Conservation (phyloP, 495 filamentous ascomycete species). For the Penicillium pancosmium region DNA sequence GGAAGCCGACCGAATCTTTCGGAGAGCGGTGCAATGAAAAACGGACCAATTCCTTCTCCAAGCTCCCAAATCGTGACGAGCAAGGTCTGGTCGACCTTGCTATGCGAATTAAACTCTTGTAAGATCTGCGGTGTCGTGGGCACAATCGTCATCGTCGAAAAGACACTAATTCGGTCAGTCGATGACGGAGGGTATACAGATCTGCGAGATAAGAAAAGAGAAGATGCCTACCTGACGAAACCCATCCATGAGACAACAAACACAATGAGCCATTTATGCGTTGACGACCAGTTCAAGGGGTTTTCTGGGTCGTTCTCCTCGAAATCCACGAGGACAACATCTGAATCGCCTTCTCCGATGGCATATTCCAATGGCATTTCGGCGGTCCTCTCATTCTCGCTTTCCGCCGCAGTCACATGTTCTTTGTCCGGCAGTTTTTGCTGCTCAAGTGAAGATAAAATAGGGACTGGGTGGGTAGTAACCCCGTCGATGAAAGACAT, state of each 20-base stretch:
- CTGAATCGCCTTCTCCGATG: too few relatives aligned
- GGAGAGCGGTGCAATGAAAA: conserved; percentile 13
- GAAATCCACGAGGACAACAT: too few relatives aligned
- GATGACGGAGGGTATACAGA: background rate
- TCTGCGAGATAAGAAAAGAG: conserved; percentile 1
- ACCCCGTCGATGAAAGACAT: too few relatives aligned
- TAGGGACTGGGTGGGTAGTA: conserved; percentile 6
- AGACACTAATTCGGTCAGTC: too few relatives aligned
- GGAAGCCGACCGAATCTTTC: conserved; percentile 12
- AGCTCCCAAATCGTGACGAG: conserved; percentile 16
- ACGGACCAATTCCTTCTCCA: conserved; percentile 11
- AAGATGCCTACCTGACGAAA: background rate
- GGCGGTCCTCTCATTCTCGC: background rate
- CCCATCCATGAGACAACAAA: background rate
- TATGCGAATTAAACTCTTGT: conserved; percentile 11
- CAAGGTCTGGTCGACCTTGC: conserved; percentile 10
- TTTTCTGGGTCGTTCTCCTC: background rate
- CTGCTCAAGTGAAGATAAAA: conserved; percentile 8
- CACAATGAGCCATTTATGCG: conserved; percentile 14
- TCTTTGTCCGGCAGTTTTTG: conserved; percentile 4
- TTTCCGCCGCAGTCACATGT: background rate
- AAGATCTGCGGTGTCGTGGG: conserved; percentile 10
- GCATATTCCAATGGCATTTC: too few relatives aligned
- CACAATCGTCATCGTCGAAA: conserved; percentile 10
- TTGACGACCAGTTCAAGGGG: conserved; percentile 14